A percentile compares a stretch with the other conserved stretches of the same genome.
Evolutionary conservation across 805 yeast species (phyloP).

Genomic region (Ogataea haglerorum): DNA sequence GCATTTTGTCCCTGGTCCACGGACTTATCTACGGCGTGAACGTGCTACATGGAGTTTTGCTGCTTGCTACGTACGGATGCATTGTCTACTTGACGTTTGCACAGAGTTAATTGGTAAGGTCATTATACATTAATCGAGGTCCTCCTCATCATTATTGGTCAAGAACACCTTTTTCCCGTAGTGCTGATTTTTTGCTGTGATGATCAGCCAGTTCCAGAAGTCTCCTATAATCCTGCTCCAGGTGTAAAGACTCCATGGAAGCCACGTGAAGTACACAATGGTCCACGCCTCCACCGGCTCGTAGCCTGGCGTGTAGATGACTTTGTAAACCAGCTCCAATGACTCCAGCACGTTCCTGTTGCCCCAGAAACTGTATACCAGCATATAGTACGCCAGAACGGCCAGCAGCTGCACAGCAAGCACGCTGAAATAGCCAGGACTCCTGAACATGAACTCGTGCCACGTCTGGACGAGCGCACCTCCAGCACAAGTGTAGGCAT

Average conservation of each 20-base stretch:
- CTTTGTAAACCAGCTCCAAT: neutral
- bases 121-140: constrained; percentile 4
- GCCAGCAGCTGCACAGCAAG: neutral
- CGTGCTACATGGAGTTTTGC: constrained; percentile 11
- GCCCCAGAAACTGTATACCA: neutral
- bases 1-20: constrained; percentile 8
- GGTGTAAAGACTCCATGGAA: constrained; percentile 13
- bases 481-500: neutral
- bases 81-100: constrained; percentile 16
- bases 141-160: constrained; percentile 23
- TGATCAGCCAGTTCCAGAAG: constrained; percentile 13
- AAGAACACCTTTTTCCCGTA: constrained; percentile 27
- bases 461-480: neutral
- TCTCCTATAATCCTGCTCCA: constrained; percentile 1
- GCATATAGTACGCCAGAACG: neutral
- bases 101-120: constrained; percentile 4
- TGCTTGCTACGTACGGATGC: constrained; percentile 12
- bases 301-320: neutral
- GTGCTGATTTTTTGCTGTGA: constrained; percentile 25
- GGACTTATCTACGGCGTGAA: constrained; percentile 15
- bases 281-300: neutral
- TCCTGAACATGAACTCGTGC: neutral
- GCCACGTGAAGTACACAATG: neutral
- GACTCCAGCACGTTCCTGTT: neutral
- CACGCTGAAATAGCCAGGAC: neutral